Conservation (phyloP, 2,329 filamentous ascomycete genomes). For the Calonectria honghensis region DNA sequence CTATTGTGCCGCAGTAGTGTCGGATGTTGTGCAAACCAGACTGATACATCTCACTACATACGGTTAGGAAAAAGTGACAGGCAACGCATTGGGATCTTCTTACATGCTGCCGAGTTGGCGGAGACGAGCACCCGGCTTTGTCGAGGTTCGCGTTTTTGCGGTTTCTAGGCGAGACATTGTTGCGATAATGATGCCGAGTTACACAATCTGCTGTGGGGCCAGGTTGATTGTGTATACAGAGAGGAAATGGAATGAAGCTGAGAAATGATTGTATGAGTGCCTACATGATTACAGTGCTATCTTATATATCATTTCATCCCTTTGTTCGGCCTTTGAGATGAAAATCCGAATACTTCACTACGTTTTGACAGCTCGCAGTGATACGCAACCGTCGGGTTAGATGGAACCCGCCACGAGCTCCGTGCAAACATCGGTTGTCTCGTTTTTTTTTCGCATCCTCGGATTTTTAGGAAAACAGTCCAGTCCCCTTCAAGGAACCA, state of each 20-base stretch:
- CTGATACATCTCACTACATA: background rate
- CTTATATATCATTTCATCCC: background rate
- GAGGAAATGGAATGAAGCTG: background rate
- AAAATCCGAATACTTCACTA: background rate
- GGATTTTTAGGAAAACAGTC: conserved; percentile 1
- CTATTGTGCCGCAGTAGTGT: conserved; percentile 14
- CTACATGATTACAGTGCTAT: background rate
- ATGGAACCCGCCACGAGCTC: too few species aligned
- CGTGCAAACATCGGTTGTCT: background rate
- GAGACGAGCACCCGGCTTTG: background rate
- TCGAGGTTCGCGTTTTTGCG: background rate
- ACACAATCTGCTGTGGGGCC: background rate
- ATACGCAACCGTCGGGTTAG: background rate
- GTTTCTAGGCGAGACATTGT: background rate
- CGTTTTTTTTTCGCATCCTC: conserved; percentile 7
- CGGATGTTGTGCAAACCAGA: conserved; percentile 1
- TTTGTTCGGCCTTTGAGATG: background rate
- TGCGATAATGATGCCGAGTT: background rate
- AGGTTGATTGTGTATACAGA: background rate
- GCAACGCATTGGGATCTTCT: background rate
- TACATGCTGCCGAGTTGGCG: conserved; percentile 9
- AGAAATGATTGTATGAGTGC: background rate
- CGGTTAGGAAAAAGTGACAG: background rate
- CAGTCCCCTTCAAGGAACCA: background rate
- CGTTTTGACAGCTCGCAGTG: background rate